Conservation (phyloP, 1,284 basidiomycete genomes). For the Melampsora americana region DNA sequence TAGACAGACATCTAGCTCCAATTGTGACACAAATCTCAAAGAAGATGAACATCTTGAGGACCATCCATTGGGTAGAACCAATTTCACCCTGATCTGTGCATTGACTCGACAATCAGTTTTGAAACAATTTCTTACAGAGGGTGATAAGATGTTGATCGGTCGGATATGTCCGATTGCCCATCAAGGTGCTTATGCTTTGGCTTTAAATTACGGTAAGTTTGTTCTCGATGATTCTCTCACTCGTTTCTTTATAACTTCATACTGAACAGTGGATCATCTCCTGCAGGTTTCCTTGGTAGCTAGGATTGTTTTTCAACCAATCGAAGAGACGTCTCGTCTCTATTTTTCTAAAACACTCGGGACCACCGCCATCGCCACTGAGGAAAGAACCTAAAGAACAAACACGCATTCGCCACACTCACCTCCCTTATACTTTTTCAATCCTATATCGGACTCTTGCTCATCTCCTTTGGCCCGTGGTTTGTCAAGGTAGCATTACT, state of each 20-base stretch:
- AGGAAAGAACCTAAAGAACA: conserved; percentile 29
- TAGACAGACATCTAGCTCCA: conserved; percentile 17
- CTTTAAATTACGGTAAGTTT: conserved; percentile 78
- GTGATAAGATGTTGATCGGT: conserved; percentile 84
- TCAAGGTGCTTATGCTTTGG: conserved; percentile 89
- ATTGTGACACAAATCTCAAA: not conserved
- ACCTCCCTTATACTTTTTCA: conserved; percentile 67
- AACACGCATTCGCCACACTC: conserved; percentile 51
- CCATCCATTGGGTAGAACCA: conserved; percentile 55
- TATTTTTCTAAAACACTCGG: conserved; percentile 73
- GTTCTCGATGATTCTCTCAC: not conserved
- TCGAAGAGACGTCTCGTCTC: conserved; percentile 82
- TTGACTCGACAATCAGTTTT: conserved; percentile 82
- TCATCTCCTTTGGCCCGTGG: conserved; percentile 65
- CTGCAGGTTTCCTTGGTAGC: conserved; percentile 79
- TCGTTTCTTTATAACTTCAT: not conserved
- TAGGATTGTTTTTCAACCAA: conserved; percentile 83
- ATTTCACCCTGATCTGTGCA: conserved; percentile 64
- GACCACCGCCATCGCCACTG: conserved; percentile 17
- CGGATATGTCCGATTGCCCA: conserved; percentile 74
- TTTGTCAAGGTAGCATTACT: conserved; percentile 69
- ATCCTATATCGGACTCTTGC: conserved; percentile 65
- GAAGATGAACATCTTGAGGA: not conserved
- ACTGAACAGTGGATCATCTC: not conserved
- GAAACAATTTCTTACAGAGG: conserved; percentile 93